phyloP scores from a whole-genome alignment of 2,329 filamentous ascomycete genomes.

The Curvularia spicifera region DNA sequence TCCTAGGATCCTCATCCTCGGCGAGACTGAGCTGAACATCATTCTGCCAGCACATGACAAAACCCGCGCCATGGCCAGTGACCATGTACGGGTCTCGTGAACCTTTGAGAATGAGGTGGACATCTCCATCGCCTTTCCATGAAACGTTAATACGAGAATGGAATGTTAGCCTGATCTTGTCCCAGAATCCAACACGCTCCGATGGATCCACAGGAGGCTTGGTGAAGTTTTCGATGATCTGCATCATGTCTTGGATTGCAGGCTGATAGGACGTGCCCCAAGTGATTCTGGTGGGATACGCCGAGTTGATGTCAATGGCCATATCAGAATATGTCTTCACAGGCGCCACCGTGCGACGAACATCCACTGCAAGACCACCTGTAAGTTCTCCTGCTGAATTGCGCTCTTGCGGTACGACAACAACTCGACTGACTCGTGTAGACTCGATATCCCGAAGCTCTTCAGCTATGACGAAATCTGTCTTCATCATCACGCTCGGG shows the following conservation, averaged over 20 bases:
- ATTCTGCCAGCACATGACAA: constrained; percentile 98
- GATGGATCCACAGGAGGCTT: constrained; percentile 94
- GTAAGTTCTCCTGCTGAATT: constrained; percentile 62
- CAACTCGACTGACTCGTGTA: constrained; percentile 77
- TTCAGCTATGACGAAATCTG: constrained; percentile 95
- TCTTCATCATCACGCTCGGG: constrained; percentile 81
- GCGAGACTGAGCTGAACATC: constrained; percentile 89
- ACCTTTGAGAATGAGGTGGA: constrained; percentile 89
- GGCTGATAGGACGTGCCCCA: constrained; percentile 99
- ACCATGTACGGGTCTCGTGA: constrained; percentile 92
- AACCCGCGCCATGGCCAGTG: constrained; percentile 89
- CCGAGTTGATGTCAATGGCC: constrained; percentile 89
- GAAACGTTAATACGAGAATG: constrained; percentile 87
- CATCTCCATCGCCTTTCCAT: constrained; percentile 95
- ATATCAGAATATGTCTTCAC: constrained; percentile 98
- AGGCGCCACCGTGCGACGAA: constrained; percentile 87
- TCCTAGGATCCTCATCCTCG: constrained; percentile 82
- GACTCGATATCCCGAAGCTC: constrained; percentile 85
- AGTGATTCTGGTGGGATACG: constrained; percentile 87
- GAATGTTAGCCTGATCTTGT: constrained; percentile 93
- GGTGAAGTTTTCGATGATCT: constrained; percentile 96
- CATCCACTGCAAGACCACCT: constrained; percentile 80
- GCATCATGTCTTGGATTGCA: constrained; percentile 99
- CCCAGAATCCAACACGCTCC: constrained; percentile 96
- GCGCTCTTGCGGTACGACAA: constrained; percentile 77